A percentile compares a stretch with the other conserved stretches of the same genome.
phyloP scores from a whole-genome alignment of 805 yeast genomes.

The Cephaloascus fragrans region DNA sequence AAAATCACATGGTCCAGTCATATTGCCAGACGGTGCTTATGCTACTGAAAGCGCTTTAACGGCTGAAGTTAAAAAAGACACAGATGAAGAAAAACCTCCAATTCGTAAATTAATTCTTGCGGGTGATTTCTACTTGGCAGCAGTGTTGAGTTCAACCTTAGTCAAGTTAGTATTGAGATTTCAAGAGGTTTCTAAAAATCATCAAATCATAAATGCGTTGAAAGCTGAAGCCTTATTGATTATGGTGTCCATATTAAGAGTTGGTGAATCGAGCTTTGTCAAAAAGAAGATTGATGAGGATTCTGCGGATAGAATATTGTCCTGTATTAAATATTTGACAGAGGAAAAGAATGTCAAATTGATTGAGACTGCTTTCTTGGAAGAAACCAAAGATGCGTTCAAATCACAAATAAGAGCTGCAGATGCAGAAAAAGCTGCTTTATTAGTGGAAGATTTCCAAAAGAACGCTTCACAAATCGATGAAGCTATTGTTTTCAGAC shows the following conservation, averaged over 20 bases:
- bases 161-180: conserved; percentile 81
- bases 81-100: conserved; percentile 50
- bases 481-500: conserved; percentile 71
- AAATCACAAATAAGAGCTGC: conserved; percentile 54
- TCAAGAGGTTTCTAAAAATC: conserved; percentile 42
- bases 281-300: conserved; percentile 87
- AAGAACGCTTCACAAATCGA: conserved; percentile 70
- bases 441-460: conserved; percentile 46
- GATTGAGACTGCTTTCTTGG: conserved; percentile 64
- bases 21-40: conserved; percentile 97
- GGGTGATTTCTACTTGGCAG: conserved; percentile 87
- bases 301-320: conserved; percentile 84
- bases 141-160: conserved; percentile 80
- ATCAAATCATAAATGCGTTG: conserved; percentile 64
- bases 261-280: conserved; percentile 65
- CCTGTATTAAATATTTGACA: conserved; percentile 74
- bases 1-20: conserved; percentile 55
- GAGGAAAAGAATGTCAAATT: conserved; percentile 44
- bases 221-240: conserved; percentile 92
- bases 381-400: conserved; percentile 83
- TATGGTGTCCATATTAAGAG: conserved; percentile 85
- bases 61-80: conserved; percentile 15
- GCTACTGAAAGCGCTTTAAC: conserved; percentile 87
- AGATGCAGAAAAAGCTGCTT: conserved; percentile 47
- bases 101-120: conserved; percentile 71